Evolutionary conservation across 192 early-diverging fungal genomes (phyloP).

Genomic region (Coemansia umbellata): DNA sequence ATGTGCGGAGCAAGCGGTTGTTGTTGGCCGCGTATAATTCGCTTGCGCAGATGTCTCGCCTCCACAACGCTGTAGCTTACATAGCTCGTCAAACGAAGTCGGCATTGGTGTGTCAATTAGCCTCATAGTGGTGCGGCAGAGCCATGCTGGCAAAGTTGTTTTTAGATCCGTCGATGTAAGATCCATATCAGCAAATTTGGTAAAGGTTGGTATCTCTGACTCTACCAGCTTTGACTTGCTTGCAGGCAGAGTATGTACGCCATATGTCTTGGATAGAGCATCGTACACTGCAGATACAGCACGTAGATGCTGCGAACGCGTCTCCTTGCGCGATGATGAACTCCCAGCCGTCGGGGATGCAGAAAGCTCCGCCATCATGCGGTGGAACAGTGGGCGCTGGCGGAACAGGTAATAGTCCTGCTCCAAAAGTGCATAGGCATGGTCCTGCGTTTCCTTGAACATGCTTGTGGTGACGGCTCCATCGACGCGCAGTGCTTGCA

Average conservation of each 20-base stretch:
- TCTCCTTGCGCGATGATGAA: conserved; percentile 14
- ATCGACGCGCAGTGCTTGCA: conserved; percentile 14
- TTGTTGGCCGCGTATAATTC: not conserved
- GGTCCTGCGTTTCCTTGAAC: conserved; percentile 41
- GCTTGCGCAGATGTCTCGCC: conserved; percentile 1
- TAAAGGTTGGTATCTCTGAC: conserved; percentile 33
- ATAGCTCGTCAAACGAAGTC: conserved; percentile 16
- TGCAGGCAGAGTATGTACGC: conserved; percentile 14
- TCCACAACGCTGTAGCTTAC: conserved; percentile 4
- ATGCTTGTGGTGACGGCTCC: conserved; percentile 9
- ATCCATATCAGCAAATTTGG: conserved; percentile 48
- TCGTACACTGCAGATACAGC: conserved; percentile 37
- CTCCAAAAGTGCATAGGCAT: conserved; percentile 35
- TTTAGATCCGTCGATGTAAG: conserved; percentile 32
- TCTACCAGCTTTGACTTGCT: conserved; percentile 29
- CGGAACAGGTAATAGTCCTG: conserved; percentile 39
- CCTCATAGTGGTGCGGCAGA: conserved; percentile 40
- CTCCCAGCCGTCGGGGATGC: conserved; percentile 1
- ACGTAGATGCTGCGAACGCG: conserved; percentile 9
- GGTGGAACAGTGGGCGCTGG: conserved; percentile 37
- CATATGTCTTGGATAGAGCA: conserved; percentile 27
- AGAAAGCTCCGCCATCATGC: conserved; percentile 43
- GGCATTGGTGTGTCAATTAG: conserved; percentile 37
- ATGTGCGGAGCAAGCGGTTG: not conserved
- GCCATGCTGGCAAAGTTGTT: conserved; percentile 42